Conservation (phyloP, 2,329 filamentous ascomycete genomes). For the Myriosclerotinia curreyana region DNA sequence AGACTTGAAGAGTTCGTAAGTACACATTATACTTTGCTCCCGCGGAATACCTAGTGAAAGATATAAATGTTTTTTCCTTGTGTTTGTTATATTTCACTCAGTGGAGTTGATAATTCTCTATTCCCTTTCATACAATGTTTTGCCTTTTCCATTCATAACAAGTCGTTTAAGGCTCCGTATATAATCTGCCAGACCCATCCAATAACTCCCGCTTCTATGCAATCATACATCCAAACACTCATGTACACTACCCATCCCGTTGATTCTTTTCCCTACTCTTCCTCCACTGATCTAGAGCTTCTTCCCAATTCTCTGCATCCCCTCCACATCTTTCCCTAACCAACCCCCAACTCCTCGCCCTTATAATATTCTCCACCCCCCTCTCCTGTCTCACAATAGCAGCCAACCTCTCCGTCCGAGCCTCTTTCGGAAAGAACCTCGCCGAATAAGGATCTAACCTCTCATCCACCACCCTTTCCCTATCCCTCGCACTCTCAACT, state of each 20-base stretch:
- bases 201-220: slow-evolving; percentile 19
- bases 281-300: slow-evolving; percentile 62
- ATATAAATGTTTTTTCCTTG: neutral
- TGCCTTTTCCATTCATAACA: neutral
- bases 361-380: slow-evolving; percentile 73
- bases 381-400: slow-evolving; percentile 70
- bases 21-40: neutral
- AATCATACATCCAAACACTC: neutral
- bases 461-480: slow-evolving; percentile 78
- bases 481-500: slow-evolving; percentile 65
- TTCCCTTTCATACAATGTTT: neutral
- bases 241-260: slow-evolving; percentile 5
- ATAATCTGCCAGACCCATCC: neutral
- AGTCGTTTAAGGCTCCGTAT: neutral
- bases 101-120: slow-evolving; percentile 6
- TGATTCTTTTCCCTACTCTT: slow-evolving; percentile 30
- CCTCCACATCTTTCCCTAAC: slow-evolving; percentile 72
- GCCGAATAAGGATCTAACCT: slow-evolving; percentile 87
- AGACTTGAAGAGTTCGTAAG: neutral
- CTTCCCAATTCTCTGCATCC: slow-evolving; percentile 58
- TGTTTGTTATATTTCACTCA: neutral
- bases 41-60: neutral
- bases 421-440: slow-evolving; percentile 75
- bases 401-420: slow-evolving; percentile 76
- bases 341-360: slow-evolving; percentile 76